These are phyloP conservation scores for Fusarium sp. DNA, from an alignment of 2,329 filamentous ascomycete genomes.

Conservation along the genomic window DNA sequence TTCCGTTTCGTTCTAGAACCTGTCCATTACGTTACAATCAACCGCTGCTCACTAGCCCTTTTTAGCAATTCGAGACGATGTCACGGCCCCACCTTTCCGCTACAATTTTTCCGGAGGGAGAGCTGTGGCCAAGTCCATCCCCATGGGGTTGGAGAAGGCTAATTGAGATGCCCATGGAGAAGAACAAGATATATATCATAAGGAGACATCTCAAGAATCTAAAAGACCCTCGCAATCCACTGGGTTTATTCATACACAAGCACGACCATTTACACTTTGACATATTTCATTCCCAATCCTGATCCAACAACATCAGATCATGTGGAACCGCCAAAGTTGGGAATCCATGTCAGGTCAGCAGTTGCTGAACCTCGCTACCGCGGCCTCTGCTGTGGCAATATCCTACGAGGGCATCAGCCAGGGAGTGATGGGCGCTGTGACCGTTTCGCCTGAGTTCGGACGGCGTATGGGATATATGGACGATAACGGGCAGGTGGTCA, in stretches of 20 bases:
- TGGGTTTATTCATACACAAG: neutral
- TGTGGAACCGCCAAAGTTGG: neutral
- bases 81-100: neutral
- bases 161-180: neutral
- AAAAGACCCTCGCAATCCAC: neutral
- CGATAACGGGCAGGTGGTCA: conserved; percentile 2
- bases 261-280: neutral
- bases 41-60: neutral
- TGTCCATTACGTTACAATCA: neutral
- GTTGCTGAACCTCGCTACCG: conserved; percentile 28
- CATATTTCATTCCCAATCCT: neutral
- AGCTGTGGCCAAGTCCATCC: neutral
- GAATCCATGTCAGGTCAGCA: neutral
- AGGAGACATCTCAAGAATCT: neutral
- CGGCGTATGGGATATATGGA: conserved; percentile 17
- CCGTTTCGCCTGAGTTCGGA: conserved; percentile 53
- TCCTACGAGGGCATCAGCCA: conserved; percentile 56
- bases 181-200: neutral
- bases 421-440: conserved; percentile 64
- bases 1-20: neutral
- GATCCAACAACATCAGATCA: neutral
- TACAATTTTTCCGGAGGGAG: neutral
- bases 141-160: conserved; percentile 1
- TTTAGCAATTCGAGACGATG: neutral
- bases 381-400: conserved; percentile 29